Conservation (phyloP, 345 rosid genomes). For the Aquilaria malaccensis region DNA sequence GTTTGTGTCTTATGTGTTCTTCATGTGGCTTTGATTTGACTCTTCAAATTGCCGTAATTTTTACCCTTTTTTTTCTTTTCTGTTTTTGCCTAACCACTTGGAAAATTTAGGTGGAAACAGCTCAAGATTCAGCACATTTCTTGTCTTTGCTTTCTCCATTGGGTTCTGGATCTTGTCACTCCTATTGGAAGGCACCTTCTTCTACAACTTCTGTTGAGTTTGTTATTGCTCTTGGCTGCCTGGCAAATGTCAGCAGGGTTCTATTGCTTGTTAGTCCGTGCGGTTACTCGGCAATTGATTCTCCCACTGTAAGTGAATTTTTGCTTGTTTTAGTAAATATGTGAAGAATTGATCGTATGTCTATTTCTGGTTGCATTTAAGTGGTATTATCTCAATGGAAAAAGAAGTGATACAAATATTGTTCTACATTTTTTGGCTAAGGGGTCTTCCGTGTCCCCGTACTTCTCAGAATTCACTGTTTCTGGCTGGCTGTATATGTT, state of each 20-base stretch:
- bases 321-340: slow-evolving; percentile 1
- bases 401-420: not conserved
- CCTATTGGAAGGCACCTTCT: slow-evolving; percentile 91
- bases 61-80: not conserved
- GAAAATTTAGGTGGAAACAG: slow-evolving; percentile 75
- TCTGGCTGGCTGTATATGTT: too few species aligned
- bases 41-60: too few species aligned
- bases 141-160: slow-evolving; percentile 75
- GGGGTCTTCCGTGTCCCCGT: not conserved
- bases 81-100: slow-evolving; percentile 11
- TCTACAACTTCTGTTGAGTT: slow-evolving; percentile 50
- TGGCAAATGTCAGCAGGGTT: slow-evolving; percentile 79
- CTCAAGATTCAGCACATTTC: slow-evolving; percentile 69
- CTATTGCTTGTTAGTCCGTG: slow-evolving; percentile 83
- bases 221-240: slow-evolving; percentile 54
- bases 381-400: too few species aligned
- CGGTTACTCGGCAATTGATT: slow-evolving; percentile 82
- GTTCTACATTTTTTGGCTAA: not conserved
- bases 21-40: too few species aligned
- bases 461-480: not conserved
- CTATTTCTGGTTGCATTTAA: not conserved
- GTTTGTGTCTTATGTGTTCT: too few species aligned
- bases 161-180: slow-evolving; percentile 38
- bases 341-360: not conserved
- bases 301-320: slow-evolving; percentile 58